Percentiles rank a stretch among this genome's conserved stretches.
phyloP scores from a whole-genome alignment of 2,329 filamentous ascomycete species.

The Xylariaceae sp. region DNA sequence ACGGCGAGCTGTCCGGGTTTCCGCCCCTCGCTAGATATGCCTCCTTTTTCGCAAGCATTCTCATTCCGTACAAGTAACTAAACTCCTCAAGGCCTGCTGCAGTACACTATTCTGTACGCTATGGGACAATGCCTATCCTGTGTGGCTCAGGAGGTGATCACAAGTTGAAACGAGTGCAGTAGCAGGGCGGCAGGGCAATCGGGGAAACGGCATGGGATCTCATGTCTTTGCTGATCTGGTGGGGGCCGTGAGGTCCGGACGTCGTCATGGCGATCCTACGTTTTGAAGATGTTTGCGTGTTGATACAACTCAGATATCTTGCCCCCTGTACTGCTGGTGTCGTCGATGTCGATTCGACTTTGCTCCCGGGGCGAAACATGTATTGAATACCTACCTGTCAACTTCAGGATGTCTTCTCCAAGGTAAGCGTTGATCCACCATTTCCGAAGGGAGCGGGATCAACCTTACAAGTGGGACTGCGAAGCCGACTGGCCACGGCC shows the following conservation, averaged over 20 bases:
- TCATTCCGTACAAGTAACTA: neutral
- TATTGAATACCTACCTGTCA: neutral
- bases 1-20: neutral
- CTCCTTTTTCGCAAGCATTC: neutral
- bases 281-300: neutral
- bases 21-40: neutral
- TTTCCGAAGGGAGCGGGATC: neutral
- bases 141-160: neutral
- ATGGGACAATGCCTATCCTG: too few species aligned
- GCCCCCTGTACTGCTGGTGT: too few species aligned
- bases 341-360: too few species aligned
- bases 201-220: conserved; percentile 9
- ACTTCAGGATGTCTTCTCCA: too few species aligned
- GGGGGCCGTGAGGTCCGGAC: neutral
- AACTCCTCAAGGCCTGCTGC: neutral
- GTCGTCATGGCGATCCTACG: too few species aligned
- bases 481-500: neutral
- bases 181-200: conserved; percentile 29
- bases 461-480: neutral
- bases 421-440: neutral
- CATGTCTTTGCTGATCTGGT: neutral
- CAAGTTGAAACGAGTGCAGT: conserved; percentile 27
- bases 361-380: neutral
- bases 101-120: neutral
- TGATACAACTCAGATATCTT: neutral